phyloP scores from a whole-genome alignment of 176 grass and related monocot genomes.

The Carex kokanica region DNA sequence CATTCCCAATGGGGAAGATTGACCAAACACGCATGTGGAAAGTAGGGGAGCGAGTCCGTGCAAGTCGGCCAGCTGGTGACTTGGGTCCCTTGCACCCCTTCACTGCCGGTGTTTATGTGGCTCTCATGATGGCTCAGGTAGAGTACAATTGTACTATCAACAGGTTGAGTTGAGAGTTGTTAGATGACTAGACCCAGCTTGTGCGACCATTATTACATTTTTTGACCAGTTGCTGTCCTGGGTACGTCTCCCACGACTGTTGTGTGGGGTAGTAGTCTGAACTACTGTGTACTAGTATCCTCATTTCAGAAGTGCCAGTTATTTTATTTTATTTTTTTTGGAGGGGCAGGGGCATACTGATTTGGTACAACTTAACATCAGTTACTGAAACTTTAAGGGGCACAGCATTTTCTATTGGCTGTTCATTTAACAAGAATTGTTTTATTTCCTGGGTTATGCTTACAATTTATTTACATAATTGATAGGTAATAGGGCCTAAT shows the following conservation, averaged over 20 bases:
- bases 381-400: background rate
- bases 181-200: background rate
- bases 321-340: background rate
- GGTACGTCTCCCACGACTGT: background rate
- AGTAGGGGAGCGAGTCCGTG: conserved; percentile 60
- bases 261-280: background rate
- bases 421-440: background rate
- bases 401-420: background rate
- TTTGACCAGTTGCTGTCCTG: background rate
- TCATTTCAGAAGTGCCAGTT: background rate
- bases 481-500: background rate
- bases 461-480: background rate
- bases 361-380: background rate
- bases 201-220: background rate
- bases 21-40: conserved; percentile 84
- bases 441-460: background rate
- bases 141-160: background rate
- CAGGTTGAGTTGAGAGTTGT: background rate
- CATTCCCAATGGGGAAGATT: conserved; percentile 76
- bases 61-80: conserved; percentile 41
- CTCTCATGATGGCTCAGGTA: conserved; percentile 94
- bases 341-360: background rate
- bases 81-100: conserved; percentile 45
- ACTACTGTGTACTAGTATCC: background rate
- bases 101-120: conserved; percentile 62